phyloP scores from a whole-genome alignment of 352 stramenopile species.

The Globisporangium barbulae region DNA sequence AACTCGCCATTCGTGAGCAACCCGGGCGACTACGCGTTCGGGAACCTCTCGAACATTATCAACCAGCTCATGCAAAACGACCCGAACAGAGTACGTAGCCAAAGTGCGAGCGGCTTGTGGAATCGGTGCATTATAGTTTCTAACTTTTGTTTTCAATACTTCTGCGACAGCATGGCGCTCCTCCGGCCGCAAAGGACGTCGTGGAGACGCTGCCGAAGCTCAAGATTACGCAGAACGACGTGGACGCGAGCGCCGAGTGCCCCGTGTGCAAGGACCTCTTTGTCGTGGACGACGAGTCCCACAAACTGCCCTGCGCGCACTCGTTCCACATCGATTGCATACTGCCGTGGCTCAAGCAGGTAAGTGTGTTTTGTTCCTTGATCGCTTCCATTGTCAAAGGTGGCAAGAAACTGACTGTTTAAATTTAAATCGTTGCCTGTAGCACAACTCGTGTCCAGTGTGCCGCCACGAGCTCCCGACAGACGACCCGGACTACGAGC shows the following conservation, averaged over 20 bases:
- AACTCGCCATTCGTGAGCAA: conserved; percentile 36
- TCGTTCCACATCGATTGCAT: conserved; percentile 86
- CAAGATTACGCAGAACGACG: conserved; percentile 68
- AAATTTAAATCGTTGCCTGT: background rate
- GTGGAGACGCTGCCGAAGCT: conserved; percentile 74
- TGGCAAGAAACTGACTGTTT: background rate
- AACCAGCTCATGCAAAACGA: conserved; percentile 90
- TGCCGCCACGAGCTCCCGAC: conserved; percentile 83
- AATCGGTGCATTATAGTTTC: background rate
- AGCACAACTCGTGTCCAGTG: conserved; percentile 88
- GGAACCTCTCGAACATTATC: conserved; percentile 80
- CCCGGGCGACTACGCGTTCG: conserved; percentile 80
- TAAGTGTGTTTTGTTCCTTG: background rate
- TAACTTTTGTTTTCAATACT: conserved; percentile 9
- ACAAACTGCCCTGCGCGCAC: conserved; percentile 72
- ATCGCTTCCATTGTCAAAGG: background rate
- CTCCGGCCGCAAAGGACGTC: conserved; percentile 69
- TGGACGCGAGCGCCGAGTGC: conserved; percentile 76
- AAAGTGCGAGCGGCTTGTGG: background rate
- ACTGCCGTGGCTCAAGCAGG: conserved; percentile 78
- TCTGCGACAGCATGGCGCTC: conserved; percentile 61
- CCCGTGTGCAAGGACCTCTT: conserved; percentile 87
- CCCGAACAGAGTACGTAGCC: conserved; percentile 64
- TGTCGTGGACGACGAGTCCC: conserved; percentile 68
- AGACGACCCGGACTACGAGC: conserved; percentile 81